Percentiles rank a stretch among this genome's conserved stretches.
phyloP scores from a whole-genome alignment of 805 yeast species.

The Candida lessepsii region DNA sequence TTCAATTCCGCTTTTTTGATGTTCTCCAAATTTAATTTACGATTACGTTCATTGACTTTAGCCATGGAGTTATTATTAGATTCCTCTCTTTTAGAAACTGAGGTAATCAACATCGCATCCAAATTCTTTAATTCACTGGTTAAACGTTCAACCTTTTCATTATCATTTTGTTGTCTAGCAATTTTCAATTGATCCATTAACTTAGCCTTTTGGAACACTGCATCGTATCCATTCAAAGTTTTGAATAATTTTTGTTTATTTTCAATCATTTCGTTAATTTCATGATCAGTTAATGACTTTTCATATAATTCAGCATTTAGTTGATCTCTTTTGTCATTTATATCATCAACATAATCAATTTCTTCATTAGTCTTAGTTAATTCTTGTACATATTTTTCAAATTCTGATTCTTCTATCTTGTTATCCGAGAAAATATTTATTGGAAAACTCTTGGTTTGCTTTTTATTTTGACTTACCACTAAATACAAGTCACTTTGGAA shows the following conservation, averaged over 20 bases:
- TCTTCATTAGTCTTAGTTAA: conserved; percentile 54
- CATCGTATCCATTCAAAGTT: conserved; percentile 43
- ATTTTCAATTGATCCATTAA: conserved; percentile 72
- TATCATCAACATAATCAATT: conserved; percentile 62
- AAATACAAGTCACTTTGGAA: conserved; percentile 53
- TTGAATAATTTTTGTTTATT: conserved; percentile 64
- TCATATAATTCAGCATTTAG: conserved; percentile 56
- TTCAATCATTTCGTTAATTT: conserved; percentile 75
- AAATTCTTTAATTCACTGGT: conserved; percentile 41
- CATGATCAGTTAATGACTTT: conserved; percentile 65
- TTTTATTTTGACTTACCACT: conserved; percentile 77
- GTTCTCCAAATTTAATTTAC: conserved; percentile 72
- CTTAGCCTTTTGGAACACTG: conserved; percentile 71
- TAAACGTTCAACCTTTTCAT: conserved; percentile 25
- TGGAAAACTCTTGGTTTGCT: conserved; percentile 69
- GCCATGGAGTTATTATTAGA: conserved; percentile 52
- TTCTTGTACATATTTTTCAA: conserved; percentile 62
- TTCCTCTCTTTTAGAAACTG: conserved; percentile 34
- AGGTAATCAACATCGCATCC: conserved; percentile 45
- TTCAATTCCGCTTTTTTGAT: conserved; percentile 77
- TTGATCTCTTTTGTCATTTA: conserved; percentile 63
- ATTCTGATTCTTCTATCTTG: conserved; percentile 68
- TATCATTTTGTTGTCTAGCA: conserved; percentile 61
- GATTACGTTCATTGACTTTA: conserved; percentile 79
- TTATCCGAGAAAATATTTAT: conserved; percentile 81